phyloP scores from a whole-genome alignment of 2,329 filamentous ascomycete genomes.

The Cladosporium sp. region DNA sequence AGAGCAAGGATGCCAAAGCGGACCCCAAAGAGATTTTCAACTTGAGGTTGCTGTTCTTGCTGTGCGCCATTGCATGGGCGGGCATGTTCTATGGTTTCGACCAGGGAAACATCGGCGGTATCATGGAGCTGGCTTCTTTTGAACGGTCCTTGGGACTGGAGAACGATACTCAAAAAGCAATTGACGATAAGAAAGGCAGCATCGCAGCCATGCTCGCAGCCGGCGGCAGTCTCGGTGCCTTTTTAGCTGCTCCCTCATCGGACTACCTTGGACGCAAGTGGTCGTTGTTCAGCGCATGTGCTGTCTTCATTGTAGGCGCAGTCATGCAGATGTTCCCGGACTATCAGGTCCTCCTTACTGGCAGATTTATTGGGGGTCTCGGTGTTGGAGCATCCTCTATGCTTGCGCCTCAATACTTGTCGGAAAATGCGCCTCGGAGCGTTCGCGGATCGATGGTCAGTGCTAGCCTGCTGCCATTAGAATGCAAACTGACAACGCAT shows the following conservation, averaged over 20 bases:
- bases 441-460: conserved; percentile 27
- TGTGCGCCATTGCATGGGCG: conserved; percentile 24
- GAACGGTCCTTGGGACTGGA: conserved; percentile 25
- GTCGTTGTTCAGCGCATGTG: conserved; percentile 26
- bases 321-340: conserved; percentile 27
- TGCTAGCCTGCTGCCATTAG: neutral
- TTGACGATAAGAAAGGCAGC: conserved; percentile 18
- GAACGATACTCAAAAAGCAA: conserved; percentile 20
- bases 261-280: conserved; percentile 27
- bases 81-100: conserved; percentile 28
- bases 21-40: conserved; percentile 27
- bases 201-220: conserved; percentile 28
- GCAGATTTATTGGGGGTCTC: conserved; percentile 27
- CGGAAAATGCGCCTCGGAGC: conserved; percentile 25
- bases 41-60: conserved; percentile 22
- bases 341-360: conserved; percentile 25
- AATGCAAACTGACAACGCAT: conserved; percentile 68
- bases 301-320: conserved; percentile 27
- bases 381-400: conserved; percentile 26
- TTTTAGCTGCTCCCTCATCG: conserved; percentile 24
- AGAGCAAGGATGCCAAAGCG: conserved; percentile 25
- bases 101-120: conserved; percentile 26
- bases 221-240: conserved; percentile 25
- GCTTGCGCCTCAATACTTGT: conserved; percentile 27
- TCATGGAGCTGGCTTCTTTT: conserved; percentile 25